Conservation (phyloP, 2,329 filamentous ascomycete species). For the Phaeosphaeriaceae sp. region DNA sequence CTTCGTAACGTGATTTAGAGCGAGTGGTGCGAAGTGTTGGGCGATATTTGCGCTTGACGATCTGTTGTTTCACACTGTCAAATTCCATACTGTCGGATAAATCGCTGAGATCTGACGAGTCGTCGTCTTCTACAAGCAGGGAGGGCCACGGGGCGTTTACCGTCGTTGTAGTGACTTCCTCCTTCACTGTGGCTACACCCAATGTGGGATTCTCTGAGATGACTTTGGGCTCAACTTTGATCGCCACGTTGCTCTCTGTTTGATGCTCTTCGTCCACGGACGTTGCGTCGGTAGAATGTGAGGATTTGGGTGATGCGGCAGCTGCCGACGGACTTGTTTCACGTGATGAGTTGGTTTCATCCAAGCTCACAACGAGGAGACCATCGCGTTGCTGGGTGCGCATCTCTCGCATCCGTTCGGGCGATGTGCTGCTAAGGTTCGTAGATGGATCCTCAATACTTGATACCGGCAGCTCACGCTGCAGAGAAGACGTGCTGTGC, state of each 20-base stretch:
- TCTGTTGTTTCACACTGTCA: conserved; percentile 45
- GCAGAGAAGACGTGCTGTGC: conserved; percentile 40
- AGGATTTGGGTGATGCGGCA: conserved; percentile 41
- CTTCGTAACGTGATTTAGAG: conserved; percentile 41
- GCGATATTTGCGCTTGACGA: conserved; percentile 45
- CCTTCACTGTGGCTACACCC: conserved; percentile 40
- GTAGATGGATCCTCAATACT: conserved; percentile 40
- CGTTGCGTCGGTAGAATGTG: conserved; percentile 47
- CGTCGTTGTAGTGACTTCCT: conserved; percentile 34
- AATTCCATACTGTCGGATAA: conserved; percentile 48
- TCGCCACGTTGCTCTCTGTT: conserved; percentile 15
- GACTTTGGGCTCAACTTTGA: conserved; percentile 31
- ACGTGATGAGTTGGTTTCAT: conserved; percentile 22
- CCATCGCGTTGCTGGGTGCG: conserved; percentile 43
- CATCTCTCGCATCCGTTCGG: conserved; percentile 30
- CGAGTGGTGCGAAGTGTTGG: conserved; percentile 42
- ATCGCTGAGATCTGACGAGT: conserved; percentile 49
- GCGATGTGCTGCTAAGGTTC: conserved; percentile 19
- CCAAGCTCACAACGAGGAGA: conserved; percentile 35
- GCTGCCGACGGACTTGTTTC: not conserved
- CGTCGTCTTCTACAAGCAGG: conserved; percentile 39
- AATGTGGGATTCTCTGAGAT: conserved; percentile 30
- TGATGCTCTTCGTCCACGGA: conserved; percentile 44
- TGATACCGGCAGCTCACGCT: conserved; percentile 38
- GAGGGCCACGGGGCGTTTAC: conserved; percentile 39